Conservation (phyloP, 768 basidiomycete genomes). For the Cystobasidium ongulense region DNA sequence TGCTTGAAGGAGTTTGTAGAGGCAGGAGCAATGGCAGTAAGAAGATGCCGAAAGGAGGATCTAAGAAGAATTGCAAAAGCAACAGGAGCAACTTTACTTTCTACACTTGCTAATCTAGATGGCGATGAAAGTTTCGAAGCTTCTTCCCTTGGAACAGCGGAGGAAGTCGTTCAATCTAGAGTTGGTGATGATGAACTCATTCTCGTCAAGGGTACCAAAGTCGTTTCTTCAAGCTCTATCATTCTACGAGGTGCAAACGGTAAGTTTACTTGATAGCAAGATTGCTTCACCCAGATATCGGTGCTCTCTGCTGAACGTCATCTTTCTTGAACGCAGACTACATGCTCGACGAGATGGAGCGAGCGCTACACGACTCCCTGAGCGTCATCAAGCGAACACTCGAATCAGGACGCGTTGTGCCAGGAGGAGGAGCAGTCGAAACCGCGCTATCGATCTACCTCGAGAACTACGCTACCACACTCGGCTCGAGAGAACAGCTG, state of each 20-base stretch:
- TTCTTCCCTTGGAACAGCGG: slow-evolving; percentile 78
- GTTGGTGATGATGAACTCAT: slow-evolving; percentile 98
- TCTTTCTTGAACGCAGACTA: slow-evolving; percentile 56
- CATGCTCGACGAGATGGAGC: slow-evolving; percentile 99
- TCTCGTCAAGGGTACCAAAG: slow-evolving; percentile 93
- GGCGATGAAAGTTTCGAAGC: slow-evolving; percentile 97
- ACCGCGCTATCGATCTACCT: slow-evolving; percentile 92
- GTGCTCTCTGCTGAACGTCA: not conserved
- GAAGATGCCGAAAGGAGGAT: slow-evolving; percentile 95
- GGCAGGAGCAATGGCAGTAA: slow-evolving; percentile 96
- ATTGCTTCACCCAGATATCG: not conserved
- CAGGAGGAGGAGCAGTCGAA: slow-evolving; percentile 95
- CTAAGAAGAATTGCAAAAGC: slow-evolving; percentile 93
- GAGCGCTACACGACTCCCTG: slow-evolving; percentile 85
- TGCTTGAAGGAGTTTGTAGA: slow-evolving; percentile 98
- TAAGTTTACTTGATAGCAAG: slow-evolving; percentile 5
- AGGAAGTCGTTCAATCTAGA: slow-evolving; percentile 92
- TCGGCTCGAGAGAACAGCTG: slow-evolving; percentile 94
- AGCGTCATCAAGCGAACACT: slow-evolving; percentile 93
- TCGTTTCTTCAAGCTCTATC: slow-evolving; percentile 85
- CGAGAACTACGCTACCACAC: slow-evolving; percentile 95
- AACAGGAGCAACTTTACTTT: slow-evolving; percentile 86
- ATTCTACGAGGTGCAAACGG: slow-evolving; percentile 85
- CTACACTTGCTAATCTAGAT: slow-evolving; percentile 87
- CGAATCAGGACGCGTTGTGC: slow-evolving; percentile 90